Evolutionary conservation across 75 land plant genomes (phyloP).

Genomic region (Isoetes taiwanensis): DNA sequence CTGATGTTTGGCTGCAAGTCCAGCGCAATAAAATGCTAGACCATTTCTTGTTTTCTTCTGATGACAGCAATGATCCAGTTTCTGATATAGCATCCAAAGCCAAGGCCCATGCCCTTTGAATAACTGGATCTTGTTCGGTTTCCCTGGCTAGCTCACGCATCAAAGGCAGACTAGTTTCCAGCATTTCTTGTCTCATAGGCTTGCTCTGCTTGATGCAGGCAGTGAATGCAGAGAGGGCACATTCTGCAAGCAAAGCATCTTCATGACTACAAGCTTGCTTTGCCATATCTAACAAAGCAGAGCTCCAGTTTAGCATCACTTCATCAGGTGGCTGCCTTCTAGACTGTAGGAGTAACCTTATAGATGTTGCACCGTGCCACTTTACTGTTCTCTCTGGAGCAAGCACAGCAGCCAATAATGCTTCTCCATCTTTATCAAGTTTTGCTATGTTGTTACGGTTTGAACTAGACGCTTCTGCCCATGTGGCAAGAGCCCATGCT

Average conservation of each 20-base stretch:
- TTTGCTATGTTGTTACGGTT: slow-evolving; percentile 68
- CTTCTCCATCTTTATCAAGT: slow-evolving; percentile 78
- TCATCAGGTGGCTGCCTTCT: slow-evolving; percentile 38
- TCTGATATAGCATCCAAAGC: slow-evolving; percentile 43
- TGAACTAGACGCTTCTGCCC: slow-evolving; percentile 73
- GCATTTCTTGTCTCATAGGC: slow-evolving; percentile 15
- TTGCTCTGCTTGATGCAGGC: slow-evolving; percentile 52
- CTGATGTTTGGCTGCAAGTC: slow-evolving; percentile 45
- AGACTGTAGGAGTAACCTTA: slow-evolving; percentile 53
- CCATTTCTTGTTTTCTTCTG: slow-evolving; percentile 84
- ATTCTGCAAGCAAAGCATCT: slow-evolving; percentile 49
- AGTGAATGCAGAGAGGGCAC: slow-evolving; percentile 63
- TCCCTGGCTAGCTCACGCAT: slow-evolving; percentile 61
- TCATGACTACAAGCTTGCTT: slow-evolving; percentile 49
- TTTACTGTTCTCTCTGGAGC: slow-evolving; percentile 95
- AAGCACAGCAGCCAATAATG: slow-evolving; percentile 60
- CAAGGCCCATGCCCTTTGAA: slow-evolving; percentile 62
- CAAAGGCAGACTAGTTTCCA: slow-evolving; percentile 52
- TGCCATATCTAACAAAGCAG: slow-evolving; percentile 55
- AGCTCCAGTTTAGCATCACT: slow-evolving; percentile 68
- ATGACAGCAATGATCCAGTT: slow-evolving; percentile 37
- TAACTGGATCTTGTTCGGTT: slow-evolving; percentile 28
- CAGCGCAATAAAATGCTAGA: slow-evolving; percentile 75
- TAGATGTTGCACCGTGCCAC: slow-evolving; percentile 91
- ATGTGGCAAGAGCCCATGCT: slow-evolving; percentile 95